Base-by-base conservation (phyloP, 495 filamentous ascomycete species). In the Saxophila tyrrhenica region DNA sequence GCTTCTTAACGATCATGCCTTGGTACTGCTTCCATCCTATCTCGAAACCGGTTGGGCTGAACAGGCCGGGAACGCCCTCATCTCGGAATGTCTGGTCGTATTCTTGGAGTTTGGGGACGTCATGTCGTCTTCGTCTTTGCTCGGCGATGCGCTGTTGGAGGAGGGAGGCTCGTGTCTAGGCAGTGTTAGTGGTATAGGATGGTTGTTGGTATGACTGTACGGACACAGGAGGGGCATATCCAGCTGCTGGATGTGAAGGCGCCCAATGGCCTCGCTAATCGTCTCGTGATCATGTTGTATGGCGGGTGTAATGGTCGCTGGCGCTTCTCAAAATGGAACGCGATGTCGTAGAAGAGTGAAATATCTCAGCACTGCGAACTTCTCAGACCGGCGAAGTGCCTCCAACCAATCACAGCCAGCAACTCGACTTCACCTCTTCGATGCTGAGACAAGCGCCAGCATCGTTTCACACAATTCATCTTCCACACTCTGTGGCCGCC, bases 1-100 rank as follows among this genome's bases (percentile, higher is more conserved):
- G 76, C 64, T 81, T 86, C 46, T 86, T 71, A 39, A 91, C 64
- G 56, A 94, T 68, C 48, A 81, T 67, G 23, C 69, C 62, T 71
- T 92, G 87, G 72, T 96, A 96, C 61, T 89, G 71, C 20, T 74
- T 83, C 87, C 89, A 98, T 29, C 89, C 76, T 15, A 85, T 77
- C 51, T 84, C 72, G 65, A 84, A 89, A 11, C 75, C 86, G 39
- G 72, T 70, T 1, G 76, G 69, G 0, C 81, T 79, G 49, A 94
- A 70, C 43, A 95, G 72, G 8, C 77, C 79, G 16, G 79, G 75
- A 10, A 94, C 71, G 45, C 84, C 87, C 56, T 86, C 58, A 51
- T 76, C 58, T 44, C 69, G 64, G 56, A 77, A 81, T 7, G 64
- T 54, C 32, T 81, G 68, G 63, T 85, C 75, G 9, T 48, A 46